phyloP scores from a whole-genome alignment of 1,284 basidiomycete species.

The Ustilago xerochloae region DNA sequence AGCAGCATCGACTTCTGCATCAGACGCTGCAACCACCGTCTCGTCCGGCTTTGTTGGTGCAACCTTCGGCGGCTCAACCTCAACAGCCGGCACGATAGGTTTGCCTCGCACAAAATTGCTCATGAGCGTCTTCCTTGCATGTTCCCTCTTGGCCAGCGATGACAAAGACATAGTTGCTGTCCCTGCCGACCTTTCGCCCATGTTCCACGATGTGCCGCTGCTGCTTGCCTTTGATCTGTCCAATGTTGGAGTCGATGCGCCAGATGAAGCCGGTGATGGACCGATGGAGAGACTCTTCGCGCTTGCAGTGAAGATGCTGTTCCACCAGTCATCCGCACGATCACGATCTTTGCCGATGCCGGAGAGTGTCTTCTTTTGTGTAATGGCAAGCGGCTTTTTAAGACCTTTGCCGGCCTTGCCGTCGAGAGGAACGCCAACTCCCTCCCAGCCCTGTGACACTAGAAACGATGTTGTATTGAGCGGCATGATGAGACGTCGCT shows the following conservation, averaged over 20 bases:
- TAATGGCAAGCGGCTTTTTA: slow-evolving; percentile 66
- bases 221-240: slow-evolving; percentile 7
- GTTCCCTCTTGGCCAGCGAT: slow-evolving; percentile 60
- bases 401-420: slow-evolving; percentile 60
- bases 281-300: slow-evolving; percentile 58
- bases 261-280: slow-evolving; percentile 19
- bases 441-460: slow-evolving; percentile 63
- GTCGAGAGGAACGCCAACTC: slow-evolving; percentile 63
- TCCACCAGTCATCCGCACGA: slow-evolving; percentile 67
- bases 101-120: slow-evolving; percentile 62
- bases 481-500: slow-evolving; percentile 49
- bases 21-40: slow-evolving; percentile 17
- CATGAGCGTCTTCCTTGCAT: slow-evolving; percentile 63
- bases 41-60: not conserved
- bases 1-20: slow-evolving; percentile 14
- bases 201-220: slow-evolving; percentile 21
- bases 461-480: slow-evolving; percentile 60
- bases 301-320: slow-evolving; percentile 64
- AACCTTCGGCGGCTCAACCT: slow-evolving; percentile 11
- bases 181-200: slow-evolving; percentile 26
- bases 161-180: slow-evolving; percentile 50
- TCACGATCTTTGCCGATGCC: slow-evolving; percentile 66
- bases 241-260: slow-evolving; percentile 11
- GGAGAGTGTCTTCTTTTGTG: slow-evolving; percentile 60
- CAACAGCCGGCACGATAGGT: slow-evolving; percentile 30